These are phyloP conservation scores for Daldinia decipiens DNA, from an alignment of 495 filamentous ascomycete species.

Conservation along the genomic window DNA sequence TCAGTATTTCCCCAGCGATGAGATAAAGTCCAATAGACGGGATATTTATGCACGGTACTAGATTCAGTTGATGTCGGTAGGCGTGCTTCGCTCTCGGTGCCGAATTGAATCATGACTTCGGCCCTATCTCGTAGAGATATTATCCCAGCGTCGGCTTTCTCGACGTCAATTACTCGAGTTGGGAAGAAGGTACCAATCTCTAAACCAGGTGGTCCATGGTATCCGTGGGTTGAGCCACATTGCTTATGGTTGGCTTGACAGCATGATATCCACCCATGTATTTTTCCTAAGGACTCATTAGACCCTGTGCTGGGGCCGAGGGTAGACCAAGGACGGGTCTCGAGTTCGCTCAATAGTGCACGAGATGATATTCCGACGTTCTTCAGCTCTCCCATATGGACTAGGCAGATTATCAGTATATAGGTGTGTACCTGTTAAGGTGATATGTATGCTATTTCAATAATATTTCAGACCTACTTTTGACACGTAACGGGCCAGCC, in stretches of 20 bases:
- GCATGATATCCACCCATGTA: not conserved
- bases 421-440: not conserved
- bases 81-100: not conserved
- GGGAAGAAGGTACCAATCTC: not conserved
- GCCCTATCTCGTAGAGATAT: not conserved
- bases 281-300: not conserved
- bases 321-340: not conserved
- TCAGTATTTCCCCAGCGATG: conserved; percentile 2
- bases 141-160: not conserved
- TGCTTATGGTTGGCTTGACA: not conserved
- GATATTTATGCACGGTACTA: not conserved
- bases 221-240: not conserved
- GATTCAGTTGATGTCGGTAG: not conserved
- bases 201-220: too few relatives aligned
- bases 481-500: not conserved
- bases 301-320: not conserved
- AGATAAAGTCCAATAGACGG: conserved; percentile 8
- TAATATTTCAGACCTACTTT: not conserved
- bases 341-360: not conserved
- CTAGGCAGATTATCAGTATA: too few relatives aligned
- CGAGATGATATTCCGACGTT: too few relatives aligned
- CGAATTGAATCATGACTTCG: not conserved
- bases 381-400: too few relatives aligned
- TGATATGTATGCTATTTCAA: not conserved
- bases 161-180: not conserved